Evolutionary conservation across 306 rosid genomes (phyloP).

Genomic region (Calophaca sinica): DNA sequence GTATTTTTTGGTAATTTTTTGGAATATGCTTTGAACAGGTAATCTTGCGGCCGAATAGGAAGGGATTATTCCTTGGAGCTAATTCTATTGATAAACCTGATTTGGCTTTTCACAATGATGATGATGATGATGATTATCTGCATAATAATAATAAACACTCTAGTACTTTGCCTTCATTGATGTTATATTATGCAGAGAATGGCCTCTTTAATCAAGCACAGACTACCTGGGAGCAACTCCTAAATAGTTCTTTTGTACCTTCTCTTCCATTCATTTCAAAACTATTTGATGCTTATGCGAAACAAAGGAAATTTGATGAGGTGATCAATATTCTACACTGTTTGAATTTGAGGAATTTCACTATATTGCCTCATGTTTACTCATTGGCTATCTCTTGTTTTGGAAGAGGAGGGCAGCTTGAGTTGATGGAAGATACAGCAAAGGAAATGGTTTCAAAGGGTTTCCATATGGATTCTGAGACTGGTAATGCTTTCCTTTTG

Average conservation of each 20-base stretch:
- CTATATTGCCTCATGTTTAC: slow-evolving; percentile 65
- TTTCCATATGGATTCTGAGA: slow-evolving; percentile 52
- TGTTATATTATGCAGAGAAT: slow-evolving; percentile 53
- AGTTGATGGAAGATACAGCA: slow-evolving; percentile 76
- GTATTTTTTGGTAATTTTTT: too few relatives aligned
- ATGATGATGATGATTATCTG: slow-evolving; percentile 22
- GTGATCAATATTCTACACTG: slow-evolving; percentile 55
- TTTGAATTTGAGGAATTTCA: slow-evolving; percentile 51
- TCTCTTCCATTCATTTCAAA: slow-evolving; percentile 50
- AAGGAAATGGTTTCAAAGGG: slow-evolving; percentile 73
- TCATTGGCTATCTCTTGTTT: slow-evolving; percentile 76
- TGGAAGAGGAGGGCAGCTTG: slow-evolving; percentile 76
- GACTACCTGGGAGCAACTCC: slow-evolving; percentile 62
- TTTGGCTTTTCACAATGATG: slow-evolving; percentile 44
- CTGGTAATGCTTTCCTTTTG: slow-evolving; percentile 64
- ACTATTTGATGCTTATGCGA: slow-evolving; percentile 60
- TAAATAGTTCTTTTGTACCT: slow-evolving; percentile 59
- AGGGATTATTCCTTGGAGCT: background rate
- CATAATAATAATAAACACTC: slow-evolving; percentile 45
- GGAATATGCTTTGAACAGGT: slow-evolving; percentile 48
- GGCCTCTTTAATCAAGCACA: slow-evolving; percentile 62
- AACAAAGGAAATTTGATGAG: slow-evolving; percentile 47
- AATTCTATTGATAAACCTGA: too few relatives aligned
- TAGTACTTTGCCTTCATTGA: slow-evolving; percentile 49
- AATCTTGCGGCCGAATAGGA: slow-evolving; percentile 46